Evolutionary conservation across 2,329 filamentous ascomycete genomes (phyloP), one percentile per base, ranked within the genome.

Genomic region (Lachnellula subtilissima): DNA sequence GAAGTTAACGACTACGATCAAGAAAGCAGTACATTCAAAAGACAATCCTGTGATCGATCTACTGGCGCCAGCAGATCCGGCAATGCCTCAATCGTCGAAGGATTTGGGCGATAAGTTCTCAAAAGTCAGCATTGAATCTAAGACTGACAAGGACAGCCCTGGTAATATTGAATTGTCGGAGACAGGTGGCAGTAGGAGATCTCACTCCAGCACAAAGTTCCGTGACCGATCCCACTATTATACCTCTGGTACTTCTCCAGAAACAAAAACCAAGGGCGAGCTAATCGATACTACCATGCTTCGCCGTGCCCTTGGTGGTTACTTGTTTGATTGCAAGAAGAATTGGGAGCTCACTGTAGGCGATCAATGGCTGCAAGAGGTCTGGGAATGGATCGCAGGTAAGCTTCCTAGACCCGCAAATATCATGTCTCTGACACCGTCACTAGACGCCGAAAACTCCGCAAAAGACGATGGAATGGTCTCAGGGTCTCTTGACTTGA

Each of bases 311-410:
- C 81, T 80, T 59, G 82, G 84, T 62, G 79, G 76, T 53, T 87
- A 87, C 59, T 71, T 86, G 0, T 85, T 87, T 58, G 76, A 91
- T 64, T 84, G 83, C 56, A 72, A 73, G 15, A 79, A 75, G 48
- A 94, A 94, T 65, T 80, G 81, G 59, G 73, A 78, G 5, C 80
- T 92, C n/a, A 79, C 88, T 1, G 75, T 78, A 5, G 87, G 90
- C 58, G 86, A 92, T 65, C 82, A 81, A 32, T 89, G 88, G 82
- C 75, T 93, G n/a, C 80, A 84, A 55, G 86, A 88, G 54, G 75
- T 89, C n/a, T 95, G 90, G 90, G 81, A 84, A 48, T 89, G 88
- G 78, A 77, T 92, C 48, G 78, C 81, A 56, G 83, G 87, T 84
- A 66, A 67, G 75, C 78, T 61, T n/a, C 12, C 17, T 48, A 42